A percentile compares a stretch with the other conserved stretches of the same genome.
Conservation (phyloP, 352 stramenopile species). For the Phytopythium cucurbitacearum region DNA sequence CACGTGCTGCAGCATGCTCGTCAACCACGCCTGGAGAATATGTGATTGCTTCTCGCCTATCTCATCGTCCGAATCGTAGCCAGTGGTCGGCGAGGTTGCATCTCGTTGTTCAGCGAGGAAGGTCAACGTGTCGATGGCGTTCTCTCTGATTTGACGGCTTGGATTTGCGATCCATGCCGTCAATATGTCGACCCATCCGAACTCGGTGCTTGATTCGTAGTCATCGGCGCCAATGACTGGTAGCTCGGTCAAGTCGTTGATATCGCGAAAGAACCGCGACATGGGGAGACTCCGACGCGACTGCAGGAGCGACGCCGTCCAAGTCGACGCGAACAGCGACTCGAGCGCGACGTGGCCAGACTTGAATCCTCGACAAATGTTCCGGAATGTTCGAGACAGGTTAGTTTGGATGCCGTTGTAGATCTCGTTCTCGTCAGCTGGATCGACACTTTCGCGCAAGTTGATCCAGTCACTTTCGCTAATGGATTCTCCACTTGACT, state of each 20-base stretch:
- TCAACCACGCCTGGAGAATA: conserved; percentile 76
- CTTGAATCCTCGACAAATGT: conserved; percentile 61
- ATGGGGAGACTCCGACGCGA: conserved; percentile 60
- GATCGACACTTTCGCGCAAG: no score
- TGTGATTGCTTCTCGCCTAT: conserved; percentile 41
- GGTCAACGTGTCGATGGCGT: conserved; percentile 65
- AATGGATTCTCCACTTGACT: no score
- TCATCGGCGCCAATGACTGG: conserved; percentile 71
- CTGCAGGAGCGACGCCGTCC: conserved; percentile 40
- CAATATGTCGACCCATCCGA: conserved; percentile 81
- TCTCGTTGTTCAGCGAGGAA: conserved; percentile 45
- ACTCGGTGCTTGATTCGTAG: conserved; percentile 67
- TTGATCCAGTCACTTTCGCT: no score
- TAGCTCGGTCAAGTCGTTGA: conserved; percentile 61
- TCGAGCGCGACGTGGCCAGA: conserved; percentile 37
- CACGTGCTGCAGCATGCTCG: conserved; percentile 71
- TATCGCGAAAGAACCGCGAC: conserved; percentile 50
- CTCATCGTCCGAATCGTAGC: conserved; percentile 9
- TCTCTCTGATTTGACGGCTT: conserved; percentile 45
- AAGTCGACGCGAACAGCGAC: conserved; percentile 32
- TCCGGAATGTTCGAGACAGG: conserved; percentile 44
- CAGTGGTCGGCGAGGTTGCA: not conserved
- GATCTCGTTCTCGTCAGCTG: not conserved
- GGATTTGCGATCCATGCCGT: conserved; percentile 64
- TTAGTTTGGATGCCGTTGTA: conserved; percentile 20